Percentiles rank a stretch among this genome's conserved stretches.
Conservation (phyloP, 257 asterid species). For the Nicotiana knightiana region DNA sequence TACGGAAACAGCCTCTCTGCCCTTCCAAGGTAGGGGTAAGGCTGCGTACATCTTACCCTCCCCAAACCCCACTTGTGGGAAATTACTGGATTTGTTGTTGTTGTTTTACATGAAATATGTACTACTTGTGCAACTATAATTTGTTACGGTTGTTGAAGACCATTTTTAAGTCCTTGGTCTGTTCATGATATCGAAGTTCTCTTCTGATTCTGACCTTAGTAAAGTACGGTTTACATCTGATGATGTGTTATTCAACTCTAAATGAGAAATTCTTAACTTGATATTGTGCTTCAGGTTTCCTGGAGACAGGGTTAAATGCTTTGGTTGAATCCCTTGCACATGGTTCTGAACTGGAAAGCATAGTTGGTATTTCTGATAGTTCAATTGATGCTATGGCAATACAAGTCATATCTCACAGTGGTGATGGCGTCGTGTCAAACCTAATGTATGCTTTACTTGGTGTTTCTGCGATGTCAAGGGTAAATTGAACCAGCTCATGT, state of each 20-base stretch:
- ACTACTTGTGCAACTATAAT: not conserved
- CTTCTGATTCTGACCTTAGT: not conserved
- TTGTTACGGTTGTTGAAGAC: not conserved
- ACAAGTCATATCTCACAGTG: slow-evolving; percentile 59
- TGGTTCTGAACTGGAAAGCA: slow-evolving; percentile 35
- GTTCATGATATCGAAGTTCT: not conserved
- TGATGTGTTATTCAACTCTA: not conserved
- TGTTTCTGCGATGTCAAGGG: slow-evolving; percentile 93
- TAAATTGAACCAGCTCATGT: slow-evolving; percentile 34
- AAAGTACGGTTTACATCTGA: not conserved
- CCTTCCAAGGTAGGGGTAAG: too few species aligned
- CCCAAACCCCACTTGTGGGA: too few species aligned
- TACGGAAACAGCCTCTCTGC: too few species aligned
- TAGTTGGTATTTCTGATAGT: slow-evolving; percentile 45
- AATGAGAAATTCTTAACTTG: slow-evolving; percentile 1
- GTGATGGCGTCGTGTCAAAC: slow-evolving; percentile 79
- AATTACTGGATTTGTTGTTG: too few species aligned
- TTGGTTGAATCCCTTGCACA: slow-evolving; percentile 47
- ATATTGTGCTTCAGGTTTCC: slow-evolving; percentile 42
- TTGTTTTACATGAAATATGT: not conserved
- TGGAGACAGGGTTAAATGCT: slow-evolving; percentile 62
- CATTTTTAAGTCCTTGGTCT: not conserved
- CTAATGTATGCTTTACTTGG: slow-evolving; percentile 88
- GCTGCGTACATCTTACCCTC: too few species aligned
- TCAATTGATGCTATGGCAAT: slow-evolving; percentile 59